Conservation (phyloP, 1,139 yeast species). For the Saccharomyces hybrid region DNA sequence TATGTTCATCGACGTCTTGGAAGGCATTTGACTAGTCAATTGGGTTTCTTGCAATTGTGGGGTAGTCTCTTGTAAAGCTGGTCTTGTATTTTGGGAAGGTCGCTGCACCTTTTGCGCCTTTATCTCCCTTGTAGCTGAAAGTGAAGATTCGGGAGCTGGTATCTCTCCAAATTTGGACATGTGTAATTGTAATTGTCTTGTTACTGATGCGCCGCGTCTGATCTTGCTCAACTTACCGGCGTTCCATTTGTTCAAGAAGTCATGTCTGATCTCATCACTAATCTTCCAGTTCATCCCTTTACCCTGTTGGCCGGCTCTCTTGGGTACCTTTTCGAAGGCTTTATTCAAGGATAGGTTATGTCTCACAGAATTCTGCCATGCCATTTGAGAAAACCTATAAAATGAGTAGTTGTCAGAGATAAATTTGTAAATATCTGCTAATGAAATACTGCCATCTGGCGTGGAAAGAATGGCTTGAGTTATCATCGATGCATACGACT, state of each 20-base stretch:
- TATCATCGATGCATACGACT: slow-evolving; percentile 93
- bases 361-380: slow-evolving; percentile 84
- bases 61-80: neutral
- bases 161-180: slow-evolving; percentile 46
- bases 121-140: slow-evolving; percentile 25
- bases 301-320: slow-evolving; percentile 90
- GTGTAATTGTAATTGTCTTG: slow-evolving; percentile 67
- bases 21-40: neutral
- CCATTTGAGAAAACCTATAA: slow-evolving; percentile 79
- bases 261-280: slow-evolving; percentile 71
- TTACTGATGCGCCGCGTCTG: slow-evolving; percentile 72
- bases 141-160: slow-evolving; percentile 40
- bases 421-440: slow-evolving; percentile 88
- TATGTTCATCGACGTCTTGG: neutral
- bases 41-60: neutral
- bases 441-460: slow-evolving; percentile 74
- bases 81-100: neutral
- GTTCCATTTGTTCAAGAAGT: slow-evolving; percentile 68
- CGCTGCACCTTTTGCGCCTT: slow-evolving; percentile 8
- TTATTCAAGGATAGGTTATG: slow-evolving; percentile 74
- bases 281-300: slow-evolving; percentile 99
- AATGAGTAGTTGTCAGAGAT: slow-evolving; percentile 79
- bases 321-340: slow-evolving; percentile 89
- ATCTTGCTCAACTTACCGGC: slow-evolving; percentile 63
- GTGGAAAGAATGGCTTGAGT: slow-evolving; percentile 91